Percentiles rank a stretch among this genome's conserved stretches.
phyloP scores from a whole-genome alignment of 2,329 filamentous ascomycete species.

The Pseudogymnoascus sp. region DNA sequence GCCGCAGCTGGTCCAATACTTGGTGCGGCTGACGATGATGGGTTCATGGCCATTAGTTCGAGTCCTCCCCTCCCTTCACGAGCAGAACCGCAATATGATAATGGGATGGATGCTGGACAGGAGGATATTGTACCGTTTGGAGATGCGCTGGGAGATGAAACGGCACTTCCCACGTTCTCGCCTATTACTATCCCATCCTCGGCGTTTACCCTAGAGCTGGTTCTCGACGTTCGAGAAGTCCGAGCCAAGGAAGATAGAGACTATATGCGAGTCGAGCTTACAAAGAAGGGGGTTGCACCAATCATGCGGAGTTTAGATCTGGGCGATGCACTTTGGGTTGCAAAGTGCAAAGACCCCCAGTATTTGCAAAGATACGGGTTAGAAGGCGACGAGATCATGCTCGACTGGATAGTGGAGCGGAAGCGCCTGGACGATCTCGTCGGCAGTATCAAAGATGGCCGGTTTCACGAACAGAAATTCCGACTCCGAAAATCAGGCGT shows the following conservation, averaged over 20 bases:
- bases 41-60: slow-evolving; percentile 11
- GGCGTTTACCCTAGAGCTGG: slow-evolving; percentile 63
- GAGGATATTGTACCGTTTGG: slow-evolving; percentile 22
- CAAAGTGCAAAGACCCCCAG: slow-evolving; percentile 56
- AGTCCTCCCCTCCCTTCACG: slow-evolving; percentile 10
- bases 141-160: slow-evolving; percentile 15
- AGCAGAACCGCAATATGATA: not conserved
- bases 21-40: not conserved
- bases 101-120: not conserved
- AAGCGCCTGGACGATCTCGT: slow-evolving; percentile 76
- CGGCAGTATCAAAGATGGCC: slow-evolving; percentile 73
- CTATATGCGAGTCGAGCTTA: slow-evolving; percentile 67
- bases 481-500: slow-evolving; percentile 65
- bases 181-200: slow-evolving; percentile 57
- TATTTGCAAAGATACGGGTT: slow-evolving; percentile 49
- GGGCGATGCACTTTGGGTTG: slow-evolving; percentile 74
- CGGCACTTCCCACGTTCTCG: slow-evolving; percentile 35
- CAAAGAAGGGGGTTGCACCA: slow-evolving; percentile 56
- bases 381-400: slow-evolving; percentile 62
- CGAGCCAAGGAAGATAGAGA: slow-evolving; percentile 66
- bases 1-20: not conserved
- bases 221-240: slow-evolving; percentile 70
- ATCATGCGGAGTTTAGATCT: slow-evolving; percentile 63
- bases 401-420: slow-evolving; percentile 76
- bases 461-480: slow-evolving; percentile 81